Conservation (phyloP, 73 alveolate genomes). For the Paramecium pentaurelia region DNA sequence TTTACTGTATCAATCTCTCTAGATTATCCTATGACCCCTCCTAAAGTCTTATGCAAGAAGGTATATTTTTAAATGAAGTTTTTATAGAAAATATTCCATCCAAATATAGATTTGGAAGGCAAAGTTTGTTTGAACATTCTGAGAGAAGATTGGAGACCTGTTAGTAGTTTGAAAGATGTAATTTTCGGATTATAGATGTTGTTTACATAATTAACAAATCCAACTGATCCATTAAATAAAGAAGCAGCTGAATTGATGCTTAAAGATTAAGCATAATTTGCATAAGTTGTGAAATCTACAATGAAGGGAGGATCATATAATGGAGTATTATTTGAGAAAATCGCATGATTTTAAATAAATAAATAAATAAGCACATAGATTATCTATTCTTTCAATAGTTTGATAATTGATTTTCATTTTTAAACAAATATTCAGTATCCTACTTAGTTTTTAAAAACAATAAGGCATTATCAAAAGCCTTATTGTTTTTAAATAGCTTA, state of each 20-base stretch:
- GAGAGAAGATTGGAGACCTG: conserved; percentile 98
- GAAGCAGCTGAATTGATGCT: conserved; percentile 81
- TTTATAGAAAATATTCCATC: conserved; percentile 83
- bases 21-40: conserved; percentile 92
- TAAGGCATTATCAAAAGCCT: background rate
- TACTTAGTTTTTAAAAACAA: background rate
- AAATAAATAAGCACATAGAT: background rate
- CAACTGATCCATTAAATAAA: conserved; percentile 93
- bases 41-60: conserved; percentile 93
- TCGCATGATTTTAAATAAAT: background rate
- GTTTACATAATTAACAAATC: conserved; percentile 87
- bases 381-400: background rate
- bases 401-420: background rate
- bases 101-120: conserved; percentile 92
- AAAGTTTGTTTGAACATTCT: conserved; percentile 92
- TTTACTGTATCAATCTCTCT: conserved; percentile 82
- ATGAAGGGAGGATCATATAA: conserved; percentile 53
- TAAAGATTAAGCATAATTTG: conserved; percentile 26
- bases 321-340: conserved; percentile 11
- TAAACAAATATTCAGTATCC: background rate
- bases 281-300: conserved; percentile 30
- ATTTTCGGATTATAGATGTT: conserved; percentile 72
- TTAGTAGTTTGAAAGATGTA: conserved; percentile 77
- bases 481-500: background rate
- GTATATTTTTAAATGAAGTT: background rate